phyloP scores from a whole-genome alignment of 1,284 basidiomycete genomes.

The Fomes fomentarius region DNA sequence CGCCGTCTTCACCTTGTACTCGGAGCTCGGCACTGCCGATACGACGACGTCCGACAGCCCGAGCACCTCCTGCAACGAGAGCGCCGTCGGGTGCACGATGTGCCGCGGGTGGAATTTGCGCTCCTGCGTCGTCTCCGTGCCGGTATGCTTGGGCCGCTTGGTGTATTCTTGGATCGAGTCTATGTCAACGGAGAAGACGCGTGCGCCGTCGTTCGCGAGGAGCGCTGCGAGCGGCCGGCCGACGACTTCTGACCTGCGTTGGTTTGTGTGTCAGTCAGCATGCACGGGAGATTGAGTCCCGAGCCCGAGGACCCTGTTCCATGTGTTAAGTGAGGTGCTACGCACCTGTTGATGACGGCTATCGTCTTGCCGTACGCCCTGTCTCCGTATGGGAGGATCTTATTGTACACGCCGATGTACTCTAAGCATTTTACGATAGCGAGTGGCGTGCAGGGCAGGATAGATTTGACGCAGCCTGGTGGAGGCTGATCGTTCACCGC shows the following conservation, averaged over 20 bases:
- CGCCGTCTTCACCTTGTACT: slow-evolving; percentile 89
- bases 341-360: slow-evolving; percentile 91
- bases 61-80: slow-evolving; percentile 79
- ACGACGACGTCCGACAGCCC: slow-evolving; percentile 88
- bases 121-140: slow-evolving; percentile 38
- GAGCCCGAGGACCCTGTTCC: too few relatives aligned
- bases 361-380: slow-evolving; percentile 92
- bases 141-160: slow-evolving; percentile 79
- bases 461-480: slow-evolving; percentile 86
- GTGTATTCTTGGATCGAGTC: slow-evolving; percentile 94
- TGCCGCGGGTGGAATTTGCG: slow-evolving; percentile 82
- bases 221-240: slow-evolving; percentile 94
- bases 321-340: slow-evolving; percentile 3
- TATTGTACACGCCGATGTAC: slow-evolving; percentile 91
- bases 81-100: slow-evolving; percentile 68
- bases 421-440: slow-evolving; percentile 97
- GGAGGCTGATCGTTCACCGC: slow-evolving; percentile 68
- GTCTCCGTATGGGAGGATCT: slow-evolving; percentile 90
- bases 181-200: slow-evolving; percentile 94
- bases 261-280: background rate
- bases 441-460: slow-evolving; percentile 95
- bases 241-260: slow-evolving; percentile 90
- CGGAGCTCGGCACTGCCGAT: slow-evolving; percentile 85
- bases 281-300: too few relatives aligned
- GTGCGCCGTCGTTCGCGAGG: slow-evolving; percentile 93